Percentiles rank a stretch among this genome's conserved stretches.
Evolutionary conservation across 371 early-diverging fungal genomes (phyloP).

Genomic region (Lichtheimia corymbifera): DNA sequence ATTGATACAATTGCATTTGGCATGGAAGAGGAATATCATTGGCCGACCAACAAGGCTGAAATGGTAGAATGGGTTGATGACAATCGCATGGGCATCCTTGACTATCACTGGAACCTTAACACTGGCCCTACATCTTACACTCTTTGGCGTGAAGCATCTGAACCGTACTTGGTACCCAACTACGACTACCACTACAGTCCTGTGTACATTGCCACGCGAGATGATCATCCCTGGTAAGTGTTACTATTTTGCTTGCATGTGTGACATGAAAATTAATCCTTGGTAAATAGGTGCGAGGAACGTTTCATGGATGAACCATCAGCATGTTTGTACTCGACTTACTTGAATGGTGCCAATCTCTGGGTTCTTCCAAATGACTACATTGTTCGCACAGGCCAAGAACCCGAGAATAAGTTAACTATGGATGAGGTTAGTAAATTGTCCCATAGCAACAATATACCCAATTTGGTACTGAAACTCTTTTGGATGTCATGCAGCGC

Average conservation of each 20-base stretch:
- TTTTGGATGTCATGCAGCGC: constrained; percentile 10
- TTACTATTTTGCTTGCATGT: not conserved
- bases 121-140: constrained; percentile 33
- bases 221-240: constrained; percentile 38
- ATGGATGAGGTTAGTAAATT: constrained; percentile 21
- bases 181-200: constrained; percentile 41
- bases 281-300: constrained; percentile 34
- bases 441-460: too few species aligned
- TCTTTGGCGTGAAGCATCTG: constrained; percentile 29
- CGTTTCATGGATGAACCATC: constrained; percentile 37
- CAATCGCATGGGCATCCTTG: constrained; percentile 28
- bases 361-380: constrained; percentile 37
- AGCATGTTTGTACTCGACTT: constrained; percentile 36
- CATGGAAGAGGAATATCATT: constrained; percentile 9
- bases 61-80: constrained; percentile 29
- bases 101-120: constrained; percentile 33
- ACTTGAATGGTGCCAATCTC: constrained; percentile 36
- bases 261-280: too few species aligned
- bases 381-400: constrained; percentile 31
- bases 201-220: constrained; percentile 28
- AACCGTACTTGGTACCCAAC: constrained; percentile 27
- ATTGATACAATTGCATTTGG: not conserved
- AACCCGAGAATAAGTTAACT: constrained; percentile 22
- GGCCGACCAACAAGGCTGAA: constrained; percentile 26
- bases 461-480: not conserved